Evolutionary conservation across 2,329 filamentous ascomycete genomes (phyloP).

Genomic region (Neofusicoccum parvum): DNA sequence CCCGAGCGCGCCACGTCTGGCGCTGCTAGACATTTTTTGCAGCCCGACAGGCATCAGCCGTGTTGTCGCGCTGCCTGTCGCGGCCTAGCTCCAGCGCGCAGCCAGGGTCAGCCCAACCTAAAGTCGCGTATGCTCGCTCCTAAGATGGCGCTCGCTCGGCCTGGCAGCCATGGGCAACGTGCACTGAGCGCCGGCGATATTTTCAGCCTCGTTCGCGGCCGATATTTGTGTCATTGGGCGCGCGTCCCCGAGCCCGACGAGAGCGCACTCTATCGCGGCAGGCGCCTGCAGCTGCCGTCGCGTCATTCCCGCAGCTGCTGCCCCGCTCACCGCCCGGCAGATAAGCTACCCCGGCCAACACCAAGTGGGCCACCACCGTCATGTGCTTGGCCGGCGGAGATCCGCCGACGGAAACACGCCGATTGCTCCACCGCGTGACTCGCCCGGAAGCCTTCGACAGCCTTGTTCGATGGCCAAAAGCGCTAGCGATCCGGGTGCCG

Average conservation of each 20-base stretch:
- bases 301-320: not conserved
- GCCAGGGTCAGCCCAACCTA: constrained; percentile 3
- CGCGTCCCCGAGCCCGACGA: not conserved
- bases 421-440: constrained; percentile 16
- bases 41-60: constrained; percentile 5
- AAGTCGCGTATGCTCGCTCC: not conserved
- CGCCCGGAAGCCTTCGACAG: not conserved
- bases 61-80: not conserved
- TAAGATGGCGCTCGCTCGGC: not conserved
- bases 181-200: not conserved
- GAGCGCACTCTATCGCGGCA: not conserved
- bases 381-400: constrained; percentile 3
- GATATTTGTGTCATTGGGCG: not conserved
- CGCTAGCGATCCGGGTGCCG: not conserved
- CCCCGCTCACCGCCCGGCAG: constrained; percentile 11
- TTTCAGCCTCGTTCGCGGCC: not conserved
- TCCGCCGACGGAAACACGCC: not conserved
- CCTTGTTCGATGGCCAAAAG: not conserved
- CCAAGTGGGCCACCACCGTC: constrained; percentile 7
- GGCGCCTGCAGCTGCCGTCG: not conserved
- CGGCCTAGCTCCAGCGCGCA: not conserved
- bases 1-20: constrained; percentile 3
- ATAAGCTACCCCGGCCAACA: constrained; percentile 10
- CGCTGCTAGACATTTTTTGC: not conserved
- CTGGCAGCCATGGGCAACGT: not conserved